A percentile compares a stretch with the other conserved stretches of the same genome.
Conservation (phyloP, 140 eudicot genomes). For the Stevia rebaudiana region DNA sequence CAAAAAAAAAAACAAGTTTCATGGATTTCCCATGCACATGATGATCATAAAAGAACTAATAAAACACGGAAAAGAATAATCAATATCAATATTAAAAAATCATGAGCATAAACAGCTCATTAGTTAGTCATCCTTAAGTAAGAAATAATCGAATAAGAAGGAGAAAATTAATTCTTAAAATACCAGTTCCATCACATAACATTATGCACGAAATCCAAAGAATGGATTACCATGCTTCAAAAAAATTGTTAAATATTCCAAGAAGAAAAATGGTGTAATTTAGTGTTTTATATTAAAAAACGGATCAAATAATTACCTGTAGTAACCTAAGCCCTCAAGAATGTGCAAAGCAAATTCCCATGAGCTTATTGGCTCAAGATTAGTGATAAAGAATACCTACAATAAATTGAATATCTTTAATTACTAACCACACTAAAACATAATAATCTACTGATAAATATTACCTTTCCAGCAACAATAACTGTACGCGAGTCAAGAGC, state of each 20-base stretch:
- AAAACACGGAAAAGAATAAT: not conserved
- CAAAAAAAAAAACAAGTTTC: not conserved
- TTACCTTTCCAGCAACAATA: slow-evolving; percentile 76
- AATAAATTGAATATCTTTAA: slow-evolving; percentile 8
- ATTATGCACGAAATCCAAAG: no score
- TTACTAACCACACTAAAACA: not conserved
- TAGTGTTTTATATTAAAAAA: not conserved
- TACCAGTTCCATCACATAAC: no score
- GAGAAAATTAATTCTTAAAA: no score
- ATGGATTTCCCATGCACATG: not conserved
- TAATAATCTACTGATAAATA: not conserved
- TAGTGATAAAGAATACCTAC: slow-evolving; percentile 75
- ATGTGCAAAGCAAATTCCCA: slow-evolving; percentile 61
- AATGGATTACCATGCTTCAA: no score
- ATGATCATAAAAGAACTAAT: not conserved
- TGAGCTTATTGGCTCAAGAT: slow-evolving; percentile 62
- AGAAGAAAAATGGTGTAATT: slow-evolving; percentile 12
- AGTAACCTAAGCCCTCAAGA: slow-evolving; percentile 65
- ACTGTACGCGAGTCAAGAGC: slow-evolving; percentile 52
- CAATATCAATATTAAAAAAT: not conserved
- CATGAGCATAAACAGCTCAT: slow-evolving; percentile 1
- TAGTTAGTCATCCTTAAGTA: no score
- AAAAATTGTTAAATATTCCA: no score
- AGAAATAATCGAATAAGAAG: no score
- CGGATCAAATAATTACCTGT: slow-evolving; percentile 54